Base-by-base conservation (phyloP, 176 grass and related monocot genomes). In the Echinochloa phyllopogon region DNA sequence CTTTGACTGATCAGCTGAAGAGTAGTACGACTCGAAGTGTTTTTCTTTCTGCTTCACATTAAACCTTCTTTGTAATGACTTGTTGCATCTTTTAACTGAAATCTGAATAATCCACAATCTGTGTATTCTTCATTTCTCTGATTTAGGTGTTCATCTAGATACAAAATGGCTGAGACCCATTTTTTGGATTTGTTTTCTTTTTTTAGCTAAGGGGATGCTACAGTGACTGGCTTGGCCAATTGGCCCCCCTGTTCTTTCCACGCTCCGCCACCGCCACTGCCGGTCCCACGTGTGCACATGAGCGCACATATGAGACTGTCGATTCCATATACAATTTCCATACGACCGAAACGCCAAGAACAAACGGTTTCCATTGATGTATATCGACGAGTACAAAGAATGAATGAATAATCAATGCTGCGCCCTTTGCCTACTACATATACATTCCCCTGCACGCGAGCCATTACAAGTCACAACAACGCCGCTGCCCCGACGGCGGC, bases 331-430 rank as follows among this genome's bases (percentile, higher is more conserved):
- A 10, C 9, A 39, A 5, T 72, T 65, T 16, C 43, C 42, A 72
- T 48, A 14, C 8, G 29, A 33, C 2, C 29, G 43, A 48, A 50
- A 72, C 50, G 69, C 44, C n/a, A 33, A 7, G 56, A 82, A 36
- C 40, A 47, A 52, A 74, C 51, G n/a, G n/a, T 52, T 52, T 16
- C 5, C 7, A 38, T 62, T 37, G 40, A 60, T 33, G 10, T 33
- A 69, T 5, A 24, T 48, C 18, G 49, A 17, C 18, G 49, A 17
- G 39, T 82, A 43, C 56, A 73, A 90, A 86, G 74, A 92, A 81
- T 76, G 29, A 88, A 88, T 17, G 23, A 60, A 60, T 58, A 85
- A 93, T 75, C 73, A 78, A 68, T 36, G 57, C 1, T 25, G 40
- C 73, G 0, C 59, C 2, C 72, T 51, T 57, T 44, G 44, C 83